phyloP scores from a whole-genome alignment of 345 rosid species.

The Brassica cretica region DNA sequence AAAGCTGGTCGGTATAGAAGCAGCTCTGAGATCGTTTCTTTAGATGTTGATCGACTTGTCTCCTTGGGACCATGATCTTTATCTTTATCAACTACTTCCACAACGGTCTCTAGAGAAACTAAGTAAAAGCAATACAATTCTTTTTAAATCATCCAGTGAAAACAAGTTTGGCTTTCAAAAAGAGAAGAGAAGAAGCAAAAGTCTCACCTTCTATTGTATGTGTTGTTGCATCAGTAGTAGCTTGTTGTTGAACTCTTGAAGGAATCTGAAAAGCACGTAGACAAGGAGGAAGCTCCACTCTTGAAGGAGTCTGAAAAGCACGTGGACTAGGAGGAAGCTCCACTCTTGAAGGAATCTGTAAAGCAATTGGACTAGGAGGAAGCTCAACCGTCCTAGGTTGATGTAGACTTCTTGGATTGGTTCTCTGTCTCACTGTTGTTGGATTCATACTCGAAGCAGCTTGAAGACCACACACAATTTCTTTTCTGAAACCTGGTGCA shows the following conservation, averaged over 20 bases:
- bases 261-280: slow-evolving; percentile 21
- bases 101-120: slow-evolving; percentile 35
- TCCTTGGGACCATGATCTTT: background rate
- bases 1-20: slow-evolving; percentile 46
- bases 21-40: slow-evolving; percentile 22
- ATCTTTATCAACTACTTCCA: slow-evolving; percentile 33
- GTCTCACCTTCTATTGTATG: slow-evolving; percentile 21
- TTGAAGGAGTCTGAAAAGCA: slow-evolving; percentile 18
- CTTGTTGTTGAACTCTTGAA: slow-evolving; percentile 21
- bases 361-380: slow-evolving; percentile 22
- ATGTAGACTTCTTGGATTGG: background rate
- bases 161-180: slow-evolving; percentile 24
- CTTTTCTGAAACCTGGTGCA: slow-evolving; percentile 9
- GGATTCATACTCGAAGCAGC: slow-evolving; percentile 5
- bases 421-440: slow-evolving; percentile 4
- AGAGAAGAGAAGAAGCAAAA: background rate
- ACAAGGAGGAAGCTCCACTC: slow-evolving; percentile 21
- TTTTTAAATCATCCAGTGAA: background rate
- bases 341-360: slow-evolving; percentile 22
- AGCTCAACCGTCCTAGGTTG: slow-evolving; percentile 1
- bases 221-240: slow-evolving; percentile 6
- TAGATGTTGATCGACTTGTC: slow-evolving; percentile 16
- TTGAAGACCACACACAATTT: slow-evolving; percentile 29
- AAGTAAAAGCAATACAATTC: background rate
- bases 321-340: slow-evolving; percentile 17